Evolutionary conservation across 495 filamentous ascomycete genomes (phyloP), one percentile per base, ranked within the genome.

Genomic region (Penicillium turbatum): DNA sequence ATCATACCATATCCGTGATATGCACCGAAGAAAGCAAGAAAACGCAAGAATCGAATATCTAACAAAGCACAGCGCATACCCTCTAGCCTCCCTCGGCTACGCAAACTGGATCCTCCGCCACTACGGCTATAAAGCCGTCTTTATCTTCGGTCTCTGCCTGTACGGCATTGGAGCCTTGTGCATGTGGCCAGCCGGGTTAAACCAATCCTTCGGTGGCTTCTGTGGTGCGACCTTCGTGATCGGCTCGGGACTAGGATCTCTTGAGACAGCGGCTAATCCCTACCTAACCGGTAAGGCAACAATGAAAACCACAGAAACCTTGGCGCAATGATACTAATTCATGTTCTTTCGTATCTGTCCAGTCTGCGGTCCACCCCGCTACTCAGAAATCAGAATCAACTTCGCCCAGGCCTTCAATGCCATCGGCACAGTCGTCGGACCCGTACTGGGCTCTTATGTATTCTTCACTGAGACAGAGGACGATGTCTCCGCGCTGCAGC

Each of bases 391-490:
- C 56, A 78, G 87, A 29, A 78, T 90, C 47, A 81, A 88, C 35
- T 60, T 88, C 12, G 79, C 86, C 1, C 86, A 89, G 60, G 85
- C 76, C 10, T 77, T 90, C 41, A 86, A 89, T 57, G 86, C 78
- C 4, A 73, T 87, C 27, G 82, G 84, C 6, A 84, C 81, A 17
- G 80, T 89, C 34, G 68, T 90, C 24, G 82, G 78, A 19, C 84
- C 84, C 1, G 70, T 88, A 0, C 72, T 91, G 12, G 86, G 83
- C 3, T 80, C 85, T 11, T 84, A 82, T 48, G 85, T 82, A 17
- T 86, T 89, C 69, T 90, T 89, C 66, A 70, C 66, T 6, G 61
- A 70, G 13, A 74, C 67, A 16, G 66, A 61, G 12, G 76, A 87
- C 42, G 78, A 85, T 43, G 69, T 69, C 2, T 26, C 66, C 0